Evolutionary conservation across 805 yeast species (phyloP), one percentile per base, ranked within the genome.

Genomic region (Sugiyamaella valdiviana): DNA sequence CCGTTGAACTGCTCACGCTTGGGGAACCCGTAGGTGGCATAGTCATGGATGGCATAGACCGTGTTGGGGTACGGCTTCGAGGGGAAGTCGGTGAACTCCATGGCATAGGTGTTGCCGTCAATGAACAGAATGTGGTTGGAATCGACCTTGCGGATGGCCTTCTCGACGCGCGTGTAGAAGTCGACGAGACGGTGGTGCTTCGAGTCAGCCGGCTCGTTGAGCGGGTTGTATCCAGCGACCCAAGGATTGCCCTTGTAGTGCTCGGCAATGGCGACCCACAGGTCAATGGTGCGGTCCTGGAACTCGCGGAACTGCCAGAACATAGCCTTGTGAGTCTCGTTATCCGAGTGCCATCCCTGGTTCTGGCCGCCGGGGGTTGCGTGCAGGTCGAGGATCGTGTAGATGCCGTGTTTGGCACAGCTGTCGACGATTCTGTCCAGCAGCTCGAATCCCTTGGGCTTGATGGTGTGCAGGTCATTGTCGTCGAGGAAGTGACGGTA

Each of bases 221-320:
- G 62, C 17, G 78, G 60, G 74, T 76, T 76, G 60, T 74, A 76
- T n/a, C 80, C 80, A 4, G 79, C 79, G 48, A 76, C 68, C 74
- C 74, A 74, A 16, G 62, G 57, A 56, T 76, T 75, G 47, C 68
- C 73, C 52, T 64, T 68, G 58, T 76, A 76, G 58, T 73, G 68
- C 40, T 62, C 60, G 6, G 79, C 79, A 35, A 76, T 57, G 45
- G 66, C 64, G 5, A 50, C 57, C 79, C 79, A 76, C 42, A 76
- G 63, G 55, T 73, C 65, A 42, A 73, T 63, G 19, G 72, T 63
- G 9, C 68, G 65, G 52, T 75, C 78, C 60, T 74, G 79, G 61
- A 74, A 72, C 21, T 68, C 63, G 55, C 68, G 71, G 63, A 72
- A 75, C 21, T 72, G 74, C 78, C 78, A 75, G 58, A 75, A 75